A percentile compares a stretch with the other conserved stretches of the same genome.
These are phyloP conservation scores for Nitzschia inconspicua DNA, from an alignment of 108 stramenopile genomes.

Conservation along the genomic window DNA sequence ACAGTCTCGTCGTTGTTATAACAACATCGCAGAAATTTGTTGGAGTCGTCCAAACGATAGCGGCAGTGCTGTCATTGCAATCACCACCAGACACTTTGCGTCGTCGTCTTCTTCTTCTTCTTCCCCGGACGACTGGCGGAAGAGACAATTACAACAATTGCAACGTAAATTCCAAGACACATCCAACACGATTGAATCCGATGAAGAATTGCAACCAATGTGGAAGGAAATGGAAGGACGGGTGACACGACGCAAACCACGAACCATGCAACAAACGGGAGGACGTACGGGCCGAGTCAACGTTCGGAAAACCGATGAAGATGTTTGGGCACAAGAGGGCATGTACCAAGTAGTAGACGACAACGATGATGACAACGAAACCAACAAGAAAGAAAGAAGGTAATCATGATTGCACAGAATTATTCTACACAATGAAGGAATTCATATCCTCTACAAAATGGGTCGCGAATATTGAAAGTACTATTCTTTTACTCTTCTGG, in stretches of 20 bases:
- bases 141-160: conserved; percentile 36
- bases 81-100: background rate
- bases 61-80: no score
- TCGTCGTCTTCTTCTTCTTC: background rate
- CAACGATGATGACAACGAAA: conserved; percentile 6
- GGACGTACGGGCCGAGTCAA: conserved; percentile 70
- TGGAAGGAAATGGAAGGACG: conserved; percentile 89
- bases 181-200: conserved; percentile 25
- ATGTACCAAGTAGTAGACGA: conserved; percentile 60
- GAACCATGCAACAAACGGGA: conserved; percentile 51
- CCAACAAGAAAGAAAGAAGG: background rate
- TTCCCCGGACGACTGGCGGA: conserved; percentile 30
- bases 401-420: no score
- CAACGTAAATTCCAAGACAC: conserved; percentile 27
- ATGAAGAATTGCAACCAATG: conserved; percentile 86
- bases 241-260: conserved; percentile 54
- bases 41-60: no score
- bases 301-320: conserved; percentile 77
- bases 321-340: conserved; percentile 75
- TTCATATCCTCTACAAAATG: no score
- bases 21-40: no score
- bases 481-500: no score
- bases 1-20: no score
- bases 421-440: no score
- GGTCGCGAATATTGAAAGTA: no score